Percentiles rank a stretch among this genome's conserved stretches.
phyloP scores from a whole-genome alignment of 1,139 yeast genomes.

The Candida freyschussii region DNA sequence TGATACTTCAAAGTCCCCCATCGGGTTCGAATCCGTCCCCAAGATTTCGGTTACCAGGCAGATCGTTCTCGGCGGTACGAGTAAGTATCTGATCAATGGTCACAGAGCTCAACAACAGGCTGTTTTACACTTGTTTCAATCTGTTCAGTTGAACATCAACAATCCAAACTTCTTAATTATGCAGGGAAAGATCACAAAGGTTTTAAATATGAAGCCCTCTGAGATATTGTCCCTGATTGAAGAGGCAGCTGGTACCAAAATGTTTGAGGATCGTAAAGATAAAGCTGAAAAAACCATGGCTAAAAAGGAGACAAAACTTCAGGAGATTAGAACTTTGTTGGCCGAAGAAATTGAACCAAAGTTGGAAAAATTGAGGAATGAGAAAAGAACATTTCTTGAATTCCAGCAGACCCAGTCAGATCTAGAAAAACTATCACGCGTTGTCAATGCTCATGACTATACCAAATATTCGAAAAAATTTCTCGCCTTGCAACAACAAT shows the following conservation, averaged over 20 bases:
- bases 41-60: slow-evolving; percentile 92
- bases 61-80: slow-evolving; percentile 84
- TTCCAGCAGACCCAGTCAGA: slow-evolving; percentile 82
- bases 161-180: slow-evolving; percentile 95
- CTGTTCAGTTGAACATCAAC: slow-evolving; percentile 91
- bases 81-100: slow-evolving; percentile 91
- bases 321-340: slow-evolving; percentile 67
- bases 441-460: slow-evolving; percentile 78
- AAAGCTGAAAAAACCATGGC: slow-evolving; percentile 90
- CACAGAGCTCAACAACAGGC: slow-evolving; percentile 95
- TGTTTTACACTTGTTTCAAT: slow-evolving; percentile 84
- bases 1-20: slow-evolving; percentile 73
- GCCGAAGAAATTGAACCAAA: slow-evolving; percentile 92
- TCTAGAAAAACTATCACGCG: slow-evolving; percentile 66
- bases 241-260: slow-evolving; percentile 97
- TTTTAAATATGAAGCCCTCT: slow-evolving; percentile 89
- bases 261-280: slow-evolving; percentile 90
- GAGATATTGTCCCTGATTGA: slow-evolving; percentile 89
- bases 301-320: slow-evolving; percentile 80
- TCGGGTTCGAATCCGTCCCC: slow-evolving; percentile 76
- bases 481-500: slow-evolving; percentile 36
- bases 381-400: slow-evolving; percentile 78
- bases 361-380: slow-evolving; percentile 71
- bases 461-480: slow-evolving; percentile 39
- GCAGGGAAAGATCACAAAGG: slow-evolving; percentile 98